Evolutionary conservation across 139 green algal species (phyloP), one percentile per base, ranked within the genome.

Genomic region (Coelastrella sp.): DNA sequence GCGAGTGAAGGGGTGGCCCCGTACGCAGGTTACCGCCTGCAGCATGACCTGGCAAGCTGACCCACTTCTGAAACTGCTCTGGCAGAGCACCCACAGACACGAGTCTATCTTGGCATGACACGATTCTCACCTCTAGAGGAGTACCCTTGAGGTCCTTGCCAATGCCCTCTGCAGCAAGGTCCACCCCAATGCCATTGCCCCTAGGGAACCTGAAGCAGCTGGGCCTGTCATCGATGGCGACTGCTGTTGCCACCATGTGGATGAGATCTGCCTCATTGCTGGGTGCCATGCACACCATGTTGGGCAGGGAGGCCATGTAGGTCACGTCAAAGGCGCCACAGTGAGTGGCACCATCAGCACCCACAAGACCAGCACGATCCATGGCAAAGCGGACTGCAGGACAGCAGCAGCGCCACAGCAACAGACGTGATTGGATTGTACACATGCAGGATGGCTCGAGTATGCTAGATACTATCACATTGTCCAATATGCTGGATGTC

Each of bases 221-320:
- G n/a, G 98, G 97, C 73, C 92, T 88, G 91, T 99, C 97, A 87
- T 99, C 96, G n/a, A 99, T 99, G 57, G 96, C 95, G 0, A 93
- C 95, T 8, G 94, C 90, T 14, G 98, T 99, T 11, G 98, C 98
- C 77, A 99, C 95, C 95, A 98, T 98, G 93, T 99, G 95, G 93
- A 98, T 96, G 11, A 99, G 96, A 93, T 99, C 97, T 7, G 96
- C 97, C 94, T 99, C 97, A 83, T 99, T 98, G 73, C 94, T 97
- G 54, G 98, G 96, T 2, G 98, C 98, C 98, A 99, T 99, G 86
- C 13, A 98, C 88, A 99, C 95, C 96, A 99, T 99, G 96, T 99
- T 97, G 84, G 98, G 98, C 83, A 99, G 95, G 74, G 94, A 98
- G n/a, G 95, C 97, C 96, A 99, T 98, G 96, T 97, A 99, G 23